Evolutionary conservation across 2,329 filamentous ascomycete species (phyloP), one percentile per base, ranked within the genome.

Genomic region (Colletotrichum limetticola): DNA sequence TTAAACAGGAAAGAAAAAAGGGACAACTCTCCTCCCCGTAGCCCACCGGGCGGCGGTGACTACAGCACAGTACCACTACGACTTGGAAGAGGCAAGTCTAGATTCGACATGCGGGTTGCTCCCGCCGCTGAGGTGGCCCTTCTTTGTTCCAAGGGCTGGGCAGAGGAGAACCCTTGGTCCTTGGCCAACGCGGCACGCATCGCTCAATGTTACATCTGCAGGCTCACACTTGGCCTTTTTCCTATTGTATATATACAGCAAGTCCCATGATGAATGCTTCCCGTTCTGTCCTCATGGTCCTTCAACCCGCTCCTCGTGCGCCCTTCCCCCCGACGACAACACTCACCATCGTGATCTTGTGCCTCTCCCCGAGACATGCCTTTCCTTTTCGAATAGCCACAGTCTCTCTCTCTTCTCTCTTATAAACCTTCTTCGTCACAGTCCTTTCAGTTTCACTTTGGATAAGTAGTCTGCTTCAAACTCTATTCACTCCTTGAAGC

Each of bases 301-400:
- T 9, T 32, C 28, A 42, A 37, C 42, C 59, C 22, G 30, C 35
- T 56, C 60, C 60, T 64, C 60, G 66, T 65, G 70, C 60, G 16
- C 35, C 46, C 46, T 9, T 9, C 42, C 19, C 30, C 42, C 42
- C 55, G 6, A 49, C 26, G 26, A 65, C 55, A 37, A 14, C 22
- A 24, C 7, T 35, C 46, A 37, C 46, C 66, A 70, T 72, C 70
- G 70, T 72, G 70, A 65, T 72, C 70, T 69, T 64, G 66, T 9
- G 30, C n/a, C 28, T 28, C 11, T 46, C 24, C 35, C 19, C 66
- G 60, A 72, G 70, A 72, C 70, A 72, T 72, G 70, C 42, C 66
- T 19, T 60, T 72, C 70, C 28, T 56, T 72, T 26, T 5, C 28
- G 42, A 32, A 37, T 37, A 65, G 12, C 30, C 24, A 28, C 59